Base-by-base conservation (phyloP, 139 green algal genomes). In the Eudorina sp. region DNA sequence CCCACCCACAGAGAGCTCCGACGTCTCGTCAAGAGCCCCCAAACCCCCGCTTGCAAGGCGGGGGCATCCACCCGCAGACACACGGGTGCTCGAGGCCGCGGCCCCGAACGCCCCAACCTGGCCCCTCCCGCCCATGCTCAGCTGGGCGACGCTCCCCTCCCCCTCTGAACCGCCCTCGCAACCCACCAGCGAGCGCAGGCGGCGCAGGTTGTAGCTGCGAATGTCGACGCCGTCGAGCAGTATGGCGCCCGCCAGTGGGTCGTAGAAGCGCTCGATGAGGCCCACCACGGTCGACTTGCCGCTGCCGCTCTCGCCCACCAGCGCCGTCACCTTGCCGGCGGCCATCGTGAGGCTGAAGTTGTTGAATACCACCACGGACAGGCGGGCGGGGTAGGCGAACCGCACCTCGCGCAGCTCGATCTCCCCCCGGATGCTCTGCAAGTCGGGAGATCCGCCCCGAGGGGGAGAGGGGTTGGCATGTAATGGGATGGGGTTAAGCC, bases 281-380 rank as follows among this genome's bases (percentile, higher is more conserved):
- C 89, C 86, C 11, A 99, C 90, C 9, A 99, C 95, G 18, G 97
- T 99, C 55, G 89, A 96, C 93, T 99, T 99, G 90, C 82, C 97
- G 58, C 92, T 97, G 83, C 98, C 98, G 34, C 88, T 96, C 92
- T 97, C 93, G 1, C 98, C 98, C 38, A 99, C 97, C 31, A 99
- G 93, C n/a, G 97, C 98, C 23, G 97, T 90, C 5, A 93, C 96
- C n/a, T 85, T 48, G 87, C 96, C 96, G 13, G 93, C 48, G 18
- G 80, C 43, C 18, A 96, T 88, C 2, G 16, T 72, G 14, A 98
- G 91, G 79, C 74, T 93, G 83, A 98, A 96, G 87, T 90, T 68
- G 51, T 89, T 62, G 74, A 98, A 96, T 2, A 98, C 93, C 21
- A 60, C 72, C 25, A 93, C 81, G 48, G 89, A 78, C 6, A 89